These are phyloP conservation scores for Candida sithepensis DNA, from an alignment of 805 yeast species.

Conservation along the genomic window DNA sequence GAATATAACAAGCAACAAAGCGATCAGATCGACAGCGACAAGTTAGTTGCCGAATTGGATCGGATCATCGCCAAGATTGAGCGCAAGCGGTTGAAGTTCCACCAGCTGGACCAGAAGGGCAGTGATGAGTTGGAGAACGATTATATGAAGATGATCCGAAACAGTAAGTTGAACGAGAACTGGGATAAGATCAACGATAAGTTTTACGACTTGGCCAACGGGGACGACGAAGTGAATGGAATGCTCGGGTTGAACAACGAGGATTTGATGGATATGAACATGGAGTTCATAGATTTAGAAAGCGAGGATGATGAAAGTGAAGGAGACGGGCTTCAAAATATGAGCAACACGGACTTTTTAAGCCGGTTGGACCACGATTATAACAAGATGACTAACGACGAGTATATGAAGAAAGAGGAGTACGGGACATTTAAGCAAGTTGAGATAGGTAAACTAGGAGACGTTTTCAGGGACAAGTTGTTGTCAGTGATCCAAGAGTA, in stretches of 20 bases:
- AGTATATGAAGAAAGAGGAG: slow-evolving; percentile 19
- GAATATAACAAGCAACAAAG: slow-evolving; percentile 5
- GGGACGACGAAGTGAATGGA: slow-evolving; percentile 13
- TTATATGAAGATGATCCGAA: slow-evolving; percentile 19
- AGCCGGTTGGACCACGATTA: slow-evolving; percentile 9
- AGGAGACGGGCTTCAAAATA: slow-evolving; percentile 5
- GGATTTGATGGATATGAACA: slow-evolving; percentile 44
- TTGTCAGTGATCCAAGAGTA: slow-evolving; percentile 8
- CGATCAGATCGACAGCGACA: slow-evolving; percentile 28
- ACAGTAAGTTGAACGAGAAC: slow-evolving; percentile 28
- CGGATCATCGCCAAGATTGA: slow-evolving; percentile 35
- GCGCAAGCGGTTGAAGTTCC: slow-evolving; percentile 36
- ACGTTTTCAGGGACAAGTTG: slow-evolving; percentile 13
- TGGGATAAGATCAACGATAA: slow-evolving; percentile 44
- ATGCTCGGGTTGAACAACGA: slow-evolving; percentile 37
- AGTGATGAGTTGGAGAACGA: slow-evolving; percentile 20
- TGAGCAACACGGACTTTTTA: slow-evolving; percentile 13
- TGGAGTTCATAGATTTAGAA: slow-evolving; percentile 21
- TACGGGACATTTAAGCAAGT: slow-evolving; percentile 17
- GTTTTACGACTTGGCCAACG: slow-evolving; percentile 18
- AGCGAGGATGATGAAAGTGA: slow-evolving; percentile 9
- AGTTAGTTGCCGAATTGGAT: slow-evolving; percentile 38
- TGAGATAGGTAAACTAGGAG: slow-evolving; percentile 19
- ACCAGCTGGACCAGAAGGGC: slow-evolving; percentile 26
- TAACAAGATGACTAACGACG: slow-evolving; percentile 11